Evolutionary conservation across 306 rosid genomes (phyloP).

Genomic region (Luffa acutangula): DNA sequence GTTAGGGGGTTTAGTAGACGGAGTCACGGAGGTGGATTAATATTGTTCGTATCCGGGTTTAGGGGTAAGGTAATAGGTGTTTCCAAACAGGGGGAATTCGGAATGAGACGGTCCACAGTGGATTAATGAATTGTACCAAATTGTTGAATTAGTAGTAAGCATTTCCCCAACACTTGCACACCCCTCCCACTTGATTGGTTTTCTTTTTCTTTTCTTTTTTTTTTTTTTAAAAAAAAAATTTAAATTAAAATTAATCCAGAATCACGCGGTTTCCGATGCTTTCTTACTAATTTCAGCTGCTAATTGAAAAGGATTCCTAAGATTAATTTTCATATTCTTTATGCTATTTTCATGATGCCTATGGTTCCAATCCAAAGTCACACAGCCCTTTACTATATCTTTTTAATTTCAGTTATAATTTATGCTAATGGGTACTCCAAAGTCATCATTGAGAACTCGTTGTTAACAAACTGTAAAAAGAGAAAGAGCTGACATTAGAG

Average conservation of each 20-base stretch:
- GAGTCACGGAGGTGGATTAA: constrained; percentile 26
- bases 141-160: constrained; percentile 1
- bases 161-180: neutral
- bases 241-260: neutral
- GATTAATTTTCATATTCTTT: neutral
- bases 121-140: constrained; percentile 13
- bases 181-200: constrained; percentile 1
- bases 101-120: constrained; percentile 12
- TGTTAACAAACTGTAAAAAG: neutral
- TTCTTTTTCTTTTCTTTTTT: neutral
- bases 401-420: neutral
- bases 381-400: neutral
- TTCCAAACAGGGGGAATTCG: neutral
- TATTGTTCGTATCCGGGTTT: constrained; percentile 13
- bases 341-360: neutral
- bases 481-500: neutral
- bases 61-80: neutral
- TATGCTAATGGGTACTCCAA: neutral
- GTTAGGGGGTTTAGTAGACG: constrained; percentile 56
- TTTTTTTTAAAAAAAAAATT: neutral
- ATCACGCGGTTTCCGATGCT: neutral
- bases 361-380: neutral
- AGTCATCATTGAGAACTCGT: neutral
- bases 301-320: neutral
- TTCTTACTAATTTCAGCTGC: neutral